Evolutionary conservation across 345 rosid species (phyloP).

Genomic region (Linum tenue): DNA sequence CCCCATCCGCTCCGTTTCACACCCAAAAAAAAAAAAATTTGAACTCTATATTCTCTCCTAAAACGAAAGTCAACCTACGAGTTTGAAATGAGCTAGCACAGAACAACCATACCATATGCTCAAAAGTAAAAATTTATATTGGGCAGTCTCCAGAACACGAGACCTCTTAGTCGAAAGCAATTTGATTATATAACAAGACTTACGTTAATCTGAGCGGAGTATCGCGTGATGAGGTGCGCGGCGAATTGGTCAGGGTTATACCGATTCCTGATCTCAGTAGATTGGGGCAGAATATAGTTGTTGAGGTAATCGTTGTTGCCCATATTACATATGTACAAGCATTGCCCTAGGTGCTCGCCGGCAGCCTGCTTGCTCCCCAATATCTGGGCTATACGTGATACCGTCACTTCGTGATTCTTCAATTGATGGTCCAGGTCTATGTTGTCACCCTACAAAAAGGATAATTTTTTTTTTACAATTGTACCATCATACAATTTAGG

Average conservation of each 20-base stretch:
- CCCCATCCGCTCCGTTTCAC: no score
- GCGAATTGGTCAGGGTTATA: constrained; percentile 9
- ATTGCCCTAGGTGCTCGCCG: background rate
- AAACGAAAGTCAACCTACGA: no score
- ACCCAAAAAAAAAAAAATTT: no score
- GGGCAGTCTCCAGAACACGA: no score
- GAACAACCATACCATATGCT: no score
- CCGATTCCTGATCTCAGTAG: constrained; percentile 2
- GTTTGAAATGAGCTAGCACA: no score
- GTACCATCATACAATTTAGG: no score
- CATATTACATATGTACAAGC: constrained; percentile 14
- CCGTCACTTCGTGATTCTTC: constrained; percentile 7
- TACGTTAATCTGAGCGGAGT: constrained; percentile 6
- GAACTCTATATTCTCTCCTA: no score
- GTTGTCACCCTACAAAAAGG: constrained; percentile 4
- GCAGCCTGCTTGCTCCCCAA: constrained; percentile 10
- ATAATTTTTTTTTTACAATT: no score
- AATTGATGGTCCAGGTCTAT: constrained; percentile 6
- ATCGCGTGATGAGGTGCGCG: background rate
- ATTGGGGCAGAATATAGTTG: constrained; percentile 14
- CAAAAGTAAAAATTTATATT: no score
- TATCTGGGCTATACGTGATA: constrained; percentile 5
- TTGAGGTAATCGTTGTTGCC: constrained; percentile 23
- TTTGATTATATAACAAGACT: no score
- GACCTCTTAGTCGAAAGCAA: no score